Evolutionary conservation across 2,329 filamentous ascomycete species (phyloP).

Genomic region (Penicillium brasilianum): DNA sequence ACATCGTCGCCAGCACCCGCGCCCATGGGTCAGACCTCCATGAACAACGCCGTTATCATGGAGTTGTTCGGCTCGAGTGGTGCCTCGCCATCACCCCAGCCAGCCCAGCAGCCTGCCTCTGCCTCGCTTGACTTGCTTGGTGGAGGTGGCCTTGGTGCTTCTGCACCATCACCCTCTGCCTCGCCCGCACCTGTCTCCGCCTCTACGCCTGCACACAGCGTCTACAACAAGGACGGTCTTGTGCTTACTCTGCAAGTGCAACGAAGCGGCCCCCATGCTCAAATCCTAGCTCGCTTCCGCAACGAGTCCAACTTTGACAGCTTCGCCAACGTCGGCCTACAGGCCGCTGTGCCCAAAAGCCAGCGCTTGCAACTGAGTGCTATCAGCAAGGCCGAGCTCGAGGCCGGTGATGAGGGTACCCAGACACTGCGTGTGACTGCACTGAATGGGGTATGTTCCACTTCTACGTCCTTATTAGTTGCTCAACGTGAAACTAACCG

Average conservation of each 20-base stretch:
- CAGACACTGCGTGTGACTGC: conserved; percentile 88
- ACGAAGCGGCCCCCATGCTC: conserved; percentile 70
- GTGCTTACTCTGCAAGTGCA: conserved; percentile 82
- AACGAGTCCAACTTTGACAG: conserved; percentile 71
- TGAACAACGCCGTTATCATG: conserved; percentile 80
- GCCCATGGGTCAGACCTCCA: conserved; percentile 52
- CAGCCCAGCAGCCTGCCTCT: conserved; percentile 48
- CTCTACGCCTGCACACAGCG: conserved; percentile 63
- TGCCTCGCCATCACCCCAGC: conserved; percentile 55
- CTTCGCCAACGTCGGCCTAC: conserved; percentile 78
- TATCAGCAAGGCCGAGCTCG: conserved; percentile 80
- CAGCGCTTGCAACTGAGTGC: conserved; percentile 92
- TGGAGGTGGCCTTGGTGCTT: conserved; percentile 47
- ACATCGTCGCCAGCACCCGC: conserved; percentile 60
- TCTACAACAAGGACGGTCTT: conserved; percentile 86
- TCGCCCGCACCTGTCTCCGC: conserved; percentile 57
- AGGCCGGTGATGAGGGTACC: conserved; percentile 78
- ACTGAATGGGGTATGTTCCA: conserved; percentile 80
- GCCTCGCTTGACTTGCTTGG: conserved; percentile 43
- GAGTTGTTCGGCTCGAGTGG: conserved; percentile 73
- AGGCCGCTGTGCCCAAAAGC: conserved; percentile 94
- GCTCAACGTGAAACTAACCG: conserved; percentile 34
- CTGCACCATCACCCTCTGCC: conserved; percentile 46
- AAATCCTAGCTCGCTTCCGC: conserved; percentile 81
- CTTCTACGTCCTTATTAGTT: conserved; percentile 1